Conservation (phyloP, 768 basidiomycete genomes). For the Russula vinacea region DNA sequence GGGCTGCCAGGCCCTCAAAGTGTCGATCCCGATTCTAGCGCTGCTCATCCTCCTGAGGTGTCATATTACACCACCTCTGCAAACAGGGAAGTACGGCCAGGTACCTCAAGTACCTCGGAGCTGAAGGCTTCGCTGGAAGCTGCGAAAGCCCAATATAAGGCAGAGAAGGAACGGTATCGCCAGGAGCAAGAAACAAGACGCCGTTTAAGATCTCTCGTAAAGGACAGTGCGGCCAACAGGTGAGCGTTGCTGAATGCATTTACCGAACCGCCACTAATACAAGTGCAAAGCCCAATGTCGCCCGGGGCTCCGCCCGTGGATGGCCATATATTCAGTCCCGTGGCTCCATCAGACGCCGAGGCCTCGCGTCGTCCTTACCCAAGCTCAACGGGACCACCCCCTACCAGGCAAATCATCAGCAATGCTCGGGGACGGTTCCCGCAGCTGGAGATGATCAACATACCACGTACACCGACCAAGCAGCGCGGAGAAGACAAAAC, state of each 20-base stretch:
- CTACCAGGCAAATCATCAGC: constrained; percentile 50
- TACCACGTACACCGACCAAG: constrained; percentile 44
- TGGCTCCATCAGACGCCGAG: constrained; percentile 4
- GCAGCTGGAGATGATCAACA: constrained; percentile 58
- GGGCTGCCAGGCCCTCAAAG: constrained; percentile 4
- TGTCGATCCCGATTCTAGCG: constrained; percentile 1
- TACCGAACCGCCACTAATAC: not conserved
- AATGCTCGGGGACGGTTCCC: constrained; percentile 60
- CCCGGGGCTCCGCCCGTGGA: not conserved
- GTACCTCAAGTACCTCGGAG: constrained; percentile 18
- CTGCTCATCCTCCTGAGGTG: constrained; percentile 23
- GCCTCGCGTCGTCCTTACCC: constrained; percentile 3
- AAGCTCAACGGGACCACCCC: not conserved
- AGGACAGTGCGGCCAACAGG: constrained; percentile 14
- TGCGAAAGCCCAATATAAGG: constrained; percentile 65
- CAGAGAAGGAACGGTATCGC: constrained; percentile 67
- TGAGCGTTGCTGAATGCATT: not conserved
- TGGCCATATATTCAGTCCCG: not conserved
- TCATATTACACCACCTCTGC: constrained; percentile 28
- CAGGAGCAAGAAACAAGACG: constrained; percentile 49
- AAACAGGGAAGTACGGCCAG: constrained; percentile 7
- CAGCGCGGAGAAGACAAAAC: constrained; percentile 33
- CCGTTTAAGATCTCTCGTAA: constrained; percentile 7
- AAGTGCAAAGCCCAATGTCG: constrained; percentile 18
- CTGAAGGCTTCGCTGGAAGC: constrained; percentile 47